Conservation (phyloP, 2,329 filamentous ascomycete genomes). For the Byssoonygena ceratinophila region DNA sequence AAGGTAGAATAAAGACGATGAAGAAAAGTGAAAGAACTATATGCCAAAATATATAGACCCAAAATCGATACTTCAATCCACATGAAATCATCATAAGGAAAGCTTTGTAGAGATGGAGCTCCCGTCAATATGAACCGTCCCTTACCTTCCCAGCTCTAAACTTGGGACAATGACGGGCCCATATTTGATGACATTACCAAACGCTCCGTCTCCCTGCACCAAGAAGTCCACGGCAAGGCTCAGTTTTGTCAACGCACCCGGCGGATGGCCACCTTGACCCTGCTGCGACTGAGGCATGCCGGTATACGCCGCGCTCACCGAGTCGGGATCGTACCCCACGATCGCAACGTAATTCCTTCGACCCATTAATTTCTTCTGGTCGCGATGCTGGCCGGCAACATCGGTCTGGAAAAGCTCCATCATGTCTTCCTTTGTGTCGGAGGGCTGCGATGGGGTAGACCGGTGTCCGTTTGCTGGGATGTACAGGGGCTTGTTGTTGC, state of each 20-base stretch:
- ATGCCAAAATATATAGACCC: not conserved
- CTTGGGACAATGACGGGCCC: constrained; percentile 91
- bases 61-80: no score
- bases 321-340: constrained; percentile 86
- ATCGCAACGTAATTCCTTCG: constrained; percentile 85
- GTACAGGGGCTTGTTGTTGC: constrained; percentile 79
- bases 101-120: not conserved
- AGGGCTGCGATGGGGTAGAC: constrained; percentile 53
- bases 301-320: constrained; percentile 44
- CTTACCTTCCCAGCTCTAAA: constrained; percentile 59
- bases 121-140: not conserved
- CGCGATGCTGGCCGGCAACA: constrained; percentile 68
- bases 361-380: constrained; percentile 87
- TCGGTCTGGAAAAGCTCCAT: constrained; percentile 99
- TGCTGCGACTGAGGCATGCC: constrained; percentile 22
- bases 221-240: constrained; percentile 93
- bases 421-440: constrained; percentile 98
- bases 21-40: not conserved
- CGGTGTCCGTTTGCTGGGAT: constrained; percentile 77
- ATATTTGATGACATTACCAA: constrained; percentile 80
- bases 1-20: not conserved
- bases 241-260: constrained; percentile 46
- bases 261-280: constrained; percentile 20
- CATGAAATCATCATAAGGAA: no score
- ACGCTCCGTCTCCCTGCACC: constrained; percentile 80